Evolutionary conservation across 148 eudicot genomes (phyloP).

Genomic region (Heliosperma pusillum): DNA sequence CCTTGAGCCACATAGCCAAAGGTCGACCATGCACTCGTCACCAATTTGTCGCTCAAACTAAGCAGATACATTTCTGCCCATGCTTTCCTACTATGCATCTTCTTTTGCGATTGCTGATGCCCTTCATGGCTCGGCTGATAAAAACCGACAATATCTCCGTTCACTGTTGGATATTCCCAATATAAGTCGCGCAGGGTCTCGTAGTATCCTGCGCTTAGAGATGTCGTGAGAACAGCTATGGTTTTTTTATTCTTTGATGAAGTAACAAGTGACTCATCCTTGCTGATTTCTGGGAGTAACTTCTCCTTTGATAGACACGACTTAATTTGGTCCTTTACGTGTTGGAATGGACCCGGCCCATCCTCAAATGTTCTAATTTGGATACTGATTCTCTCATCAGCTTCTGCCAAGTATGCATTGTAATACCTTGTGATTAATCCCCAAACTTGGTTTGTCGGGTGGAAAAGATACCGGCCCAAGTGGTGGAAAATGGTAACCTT

Average conservation of each 20-base stretch:
- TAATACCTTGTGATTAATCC: constrained; percentile 79
- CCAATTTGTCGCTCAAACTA: constrained; percentile 69
- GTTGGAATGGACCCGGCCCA: constrained; percentile 58
- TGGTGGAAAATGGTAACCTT: constrained; percentile 76
- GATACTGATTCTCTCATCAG: constrained; percentile 77
- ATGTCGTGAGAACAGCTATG: constrained; percentile 69
- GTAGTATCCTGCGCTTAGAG: constrained; percentile 60
- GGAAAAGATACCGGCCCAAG: constrained; percentile 84
- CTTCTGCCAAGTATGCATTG: constrained; percentile 68
- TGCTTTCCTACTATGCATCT: constrained; percentile 68
- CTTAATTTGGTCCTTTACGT: constrained; percentile 74
- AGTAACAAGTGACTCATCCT: constrained; percentile 26
- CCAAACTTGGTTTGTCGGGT: constrained; percentile 94
- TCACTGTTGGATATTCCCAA: constrained; percentile 76
- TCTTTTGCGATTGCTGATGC: constrained; percentile 62
- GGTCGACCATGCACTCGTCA: constrained; percentile 92
- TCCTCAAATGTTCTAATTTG: constrained; percentile 78
- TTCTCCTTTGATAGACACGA: constrained; percentile 64
- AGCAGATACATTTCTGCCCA: constrained; percentile 96
- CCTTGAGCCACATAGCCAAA: constrained; percentile 94
- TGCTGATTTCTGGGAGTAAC: constrained; percentile 52
- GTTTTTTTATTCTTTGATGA: constrained; percentile 36
- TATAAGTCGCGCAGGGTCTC: constrained; percentile 53
- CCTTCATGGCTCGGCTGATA: constrained; percentile 88
- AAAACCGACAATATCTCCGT: constrained; percentile 61